These are phyloP conservation scores for Camellia oleifera DNA, from an alignment of 179 eudicot species.

Conservation along the genomic window DNA sequence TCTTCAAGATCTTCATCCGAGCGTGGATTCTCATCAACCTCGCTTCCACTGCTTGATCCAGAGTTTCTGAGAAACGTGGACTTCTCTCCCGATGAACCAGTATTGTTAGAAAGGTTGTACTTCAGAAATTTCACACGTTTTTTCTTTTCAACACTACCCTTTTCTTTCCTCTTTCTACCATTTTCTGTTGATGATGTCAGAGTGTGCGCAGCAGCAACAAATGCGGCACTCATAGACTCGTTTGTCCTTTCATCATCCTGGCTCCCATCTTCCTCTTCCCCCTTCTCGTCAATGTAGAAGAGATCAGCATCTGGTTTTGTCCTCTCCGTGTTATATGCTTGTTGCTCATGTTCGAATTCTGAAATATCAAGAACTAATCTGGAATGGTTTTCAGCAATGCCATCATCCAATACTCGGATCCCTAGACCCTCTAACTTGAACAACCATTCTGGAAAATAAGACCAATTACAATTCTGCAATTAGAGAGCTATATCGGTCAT, in stretches of 20 bases:
- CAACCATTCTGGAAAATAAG: conserved; percentile 47
- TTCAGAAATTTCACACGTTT: conserved; percentile 34
- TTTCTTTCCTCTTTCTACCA: conserved; percentile 24
- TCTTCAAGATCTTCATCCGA: conserved; percentile 33
- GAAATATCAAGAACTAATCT: conserved; percentile 26
- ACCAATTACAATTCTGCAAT: background rate
- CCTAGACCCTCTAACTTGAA: conserved; percentile 45
- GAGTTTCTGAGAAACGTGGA: conserved; percentile 16
- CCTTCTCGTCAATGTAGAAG: conserved; percentile 47
- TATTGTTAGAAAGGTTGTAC: conserved; percentile 22
- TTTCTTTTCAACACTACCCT: conserved; percentile 18
- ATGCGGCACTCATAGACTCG: conserved; percentile 34
- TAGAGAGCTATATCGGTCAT: background rate
- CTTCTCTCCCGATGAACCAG: conserved; percentile 19
- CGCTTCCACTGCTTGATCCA: conserved; percentile 33
- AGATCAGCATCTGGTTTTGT: conserved; percentile 27
- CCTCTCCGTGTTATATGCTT: background rate
- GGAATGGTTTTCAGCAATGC: conserved; percentile 22
- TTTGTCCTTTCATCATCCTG: conserved; percentile 23
- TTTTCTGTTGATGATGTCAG: conserved; percentile 31
- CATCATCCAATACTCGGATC: conserved; percentile 34
- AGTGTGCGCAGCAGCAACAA: conserved; percentile 52
- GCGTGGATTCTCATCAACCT: conserved; percentile 40
- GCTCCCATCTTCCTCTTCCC: conserved; percentile 27
- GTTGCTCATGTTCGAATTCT: conserved; percentile 23